Base-by-base conservation (phyloP, 2,329 filamentous ascomycete genomes). In the Curvularia sp. region DNA sequence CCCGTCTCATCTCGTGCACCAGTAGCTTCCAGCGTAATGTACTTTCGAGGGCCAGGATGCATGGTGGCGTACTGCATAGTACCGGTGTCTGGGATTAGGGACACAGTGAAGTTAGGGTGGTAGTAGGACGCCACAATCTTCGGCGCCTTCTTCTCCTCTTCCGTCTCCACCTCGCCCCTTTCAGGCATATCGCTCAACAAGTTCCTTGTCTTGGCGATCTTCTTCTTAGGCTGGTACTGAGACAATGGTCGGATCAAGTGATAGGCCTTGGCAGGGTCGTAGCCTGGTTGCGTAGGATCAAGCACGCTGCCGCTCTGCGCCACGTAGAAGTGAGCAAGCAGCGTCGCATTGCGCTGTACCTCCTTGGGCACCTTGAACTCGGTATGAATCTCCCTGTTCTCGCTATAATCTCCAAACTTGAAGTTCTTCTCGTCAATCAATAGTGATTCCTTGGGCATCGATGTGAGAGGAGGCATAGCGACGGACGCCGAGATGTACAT, bases 311-410 rank as follows among this genome's bases (percentile, higher is more conserved):
- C 94, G 9, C 87, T 80, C 64, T 96, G 86, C 10, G 87, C 92
- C 60, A 98, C 82, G 70, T 93, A 97, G 78, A 98, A 96, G 77
- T 99, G 95, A 2, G 91, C 94, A 88, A 92, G 97, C 9, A 99
- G 84, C 1, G 94, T 97, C 32, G 92, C 93, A 75, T 98, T 98
- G 66, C 93, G 85, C 81, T 97, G 93, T 0, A 96, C 93, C 41
- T 86, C 83, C 61, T 83, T 82, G 2, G 95, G 94, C 3, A 98
- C 87, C 3, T 83, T 79, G 73, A 99, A 92, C 36, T 83, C 88
- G 6, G 90, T 91, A 66, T 94, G 88, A 57, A 93, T 84, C 53
- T 89, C 84, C 56, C 95, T 87, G 72, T 85, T 89, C 70, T 98
- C 93, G 57, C 87, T 89, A 73, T 84, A 92, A 77, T 96, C 89